phyloP scores from a whole-genome alignment of 305 asterid species.

The Fraxinus sp. region DNA sequence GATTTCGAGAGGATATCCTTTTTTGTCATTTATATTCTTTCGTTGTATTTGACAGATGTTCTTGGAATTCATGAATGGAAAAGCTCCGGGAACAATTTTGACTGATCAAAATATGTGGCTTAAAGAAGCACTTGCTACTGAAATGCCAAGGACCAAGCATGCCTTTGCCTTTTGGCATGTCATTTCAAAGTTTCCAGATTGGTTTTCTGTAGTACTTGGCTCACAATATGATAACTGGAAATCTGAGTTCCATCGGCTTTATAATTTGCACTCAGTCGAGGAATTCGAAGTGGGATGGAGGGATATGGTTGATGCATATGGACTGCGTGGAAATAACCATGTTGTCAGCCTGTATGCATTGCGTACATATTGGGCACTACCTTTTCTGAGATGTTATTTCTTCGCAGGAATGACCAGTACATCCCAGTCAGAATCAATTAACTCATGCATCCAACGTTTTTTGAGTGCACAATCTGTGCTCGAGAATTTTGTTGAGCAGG shows the following conservation, averaged over 20 bases:
- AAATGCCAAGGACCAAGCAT: constrained; percentile 63
- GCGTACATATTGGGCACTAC: constrained; percentile 62
- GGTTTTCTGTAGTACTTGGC: constrained; percentile 57
- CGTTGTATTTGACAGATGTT: constrained; percentile 42
- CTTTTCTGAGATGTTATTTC: constrained; percentile 52
- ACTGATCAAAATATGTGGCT: constrained; percentile 71
- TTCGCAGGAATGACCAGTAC: constrained; percentile 65
- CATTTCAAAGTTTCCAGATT: constrained; percentile 54
- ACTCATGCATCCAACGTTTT: constrained; percentile 49
- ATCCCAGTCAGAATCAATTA: constrained; percentile 45
- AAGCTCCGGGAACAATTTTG: constrained; percentile 58
- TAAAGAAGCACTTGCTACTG: constrained; percentile 55
- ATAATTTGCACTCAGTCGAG: constrained; percentile 45
- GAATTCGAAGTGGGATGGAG: constrained; percentile 68
- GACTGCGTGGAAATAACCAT: constrained; percentile 55
- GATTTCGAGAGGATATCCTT: constrained; percentile 5
- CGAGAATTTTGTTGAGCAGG: constrained; percentile 62
- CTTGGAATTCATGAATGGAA: constrained; percentile 60
- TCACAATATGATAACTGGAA: constrained; percentile 57
- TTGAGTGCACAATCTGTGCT: constrained; percentile 48
- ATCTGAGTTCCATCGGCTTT: constrained; percentile 53
- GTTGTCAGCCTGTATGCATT: constrained; percentile 58
- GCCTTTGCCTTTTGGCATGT: constrained; percentile 68
- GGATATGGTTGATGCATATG: constrained; percentile 54
- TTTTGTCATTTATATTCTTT: constrained; percentile 12